phyloP scores from a whole-genome alignment of 164 flowering plant genomes.

The Echeveria elegans region DNA sequence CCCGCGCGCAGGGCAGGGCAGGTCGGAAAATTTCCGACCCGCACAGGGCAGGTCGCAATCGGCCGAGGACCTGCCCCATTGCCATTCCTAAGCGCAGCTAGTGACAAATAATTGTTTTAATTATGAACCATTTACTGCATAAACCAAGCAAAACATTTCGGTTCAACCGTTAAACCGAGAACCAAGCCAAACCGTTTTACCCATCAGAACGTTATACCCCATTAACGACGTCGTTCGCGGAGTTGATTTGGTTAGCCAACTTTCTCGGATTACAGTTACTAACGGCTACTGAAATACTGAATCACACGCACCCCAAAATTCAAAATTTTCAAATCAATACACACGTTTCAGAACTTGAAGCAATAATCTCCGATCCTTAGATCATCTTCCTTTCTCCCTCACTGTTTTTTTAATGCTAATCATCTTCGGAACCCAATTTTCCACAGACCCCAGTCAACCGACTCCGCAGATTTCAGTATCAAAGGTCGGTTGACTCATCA shows the following conservation, averaged over 20 bases:
- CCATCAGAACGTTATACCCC: too few relatives aligned
- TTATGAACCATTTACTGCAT: too few relatives aligned
- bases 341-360: neutral
- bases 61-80: too few relatives aligned
- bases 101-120: too few relatives aligned
- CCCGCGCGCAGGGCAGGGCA: too few relatives aligned
- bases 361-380: neutral
- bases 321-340: neutral
- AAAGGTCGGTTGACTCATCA: too few relatives aligned
- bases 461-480: neutral
- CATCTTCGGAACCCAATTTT: neutral
- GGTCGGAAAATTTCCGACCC: too few relatives aligned
- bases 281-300: constrained; percentile 2
- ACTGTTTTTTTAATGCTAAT: too few relatives aligned
- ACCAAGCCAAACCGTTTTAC: too few relatives aligned
- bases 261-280: neutral
- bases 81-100: too few relatives aligned
- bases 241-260: neutral
- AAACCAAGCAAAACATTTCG: neutral
- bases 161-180: too few relatives aligned
- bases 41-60: too few relatives aligned
- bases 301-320: neutral
- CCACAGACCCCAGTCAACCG: neutral
- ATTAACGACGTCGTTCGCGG: neutral
- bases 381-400: neutral